Percentiles rank a stretch among this genome's conserved stretches.
Evolutionary conservation across 257 asterid genomes (phyloP).

Genomic region (Buddleja alternifolia): DNA sequence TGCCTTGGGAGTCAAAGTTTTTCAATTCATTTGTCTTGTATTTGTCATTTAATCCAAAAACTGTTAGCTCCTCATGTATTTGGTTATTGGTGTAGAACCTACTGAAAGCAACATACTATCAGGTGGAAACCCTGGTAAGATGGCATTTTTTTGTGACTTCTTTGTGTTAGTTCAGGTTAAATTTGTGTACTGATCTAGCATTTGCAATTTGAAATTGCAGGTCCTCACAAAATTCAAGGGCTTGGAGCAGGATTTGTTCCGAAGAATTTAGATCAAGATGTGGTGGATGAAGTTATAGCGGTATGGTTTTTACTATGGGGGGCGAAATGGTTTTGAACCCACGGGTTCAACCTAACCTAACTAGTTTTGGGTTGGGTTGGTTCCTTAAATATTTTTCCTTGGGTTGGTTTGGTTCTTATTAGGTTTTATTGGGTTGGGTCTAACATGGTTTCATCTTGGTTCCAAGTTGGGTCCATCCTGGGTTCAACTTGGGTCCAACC

Average conservation of each 20-base stretch:
- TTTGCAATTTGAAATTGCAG: slow-evolving; percentile 85
- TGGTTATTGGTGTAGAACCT: slow-evolving; percentile 97
- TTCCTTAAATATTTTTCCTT: too few species aligned
- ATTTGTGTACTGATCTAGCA: slow-evolving; percentile 55
- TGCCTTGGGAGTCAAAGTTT: neutral
- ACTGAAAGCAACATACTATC: slow-evolving; percentile 88
- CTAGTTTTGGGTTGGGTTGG: too few species aligned
- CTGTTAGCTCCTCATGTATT: slow-evolving; percentile 26
- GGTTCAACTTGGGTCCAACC: too few species aligned
- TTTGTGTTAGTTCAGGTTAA: slow-evolving; percentile 36
- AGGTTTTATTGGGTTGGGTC: too few species aligned
- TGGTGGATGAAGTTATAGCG: slow-evolving; percentile 97
- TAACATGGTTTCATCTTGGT: too few species aligned
- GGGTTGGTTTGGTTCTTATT: too few species aligned
- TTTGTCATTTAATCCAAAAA: slow-evolving; percentile 19
- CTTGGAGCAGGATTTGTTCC: slow-evolving; percentile 99
- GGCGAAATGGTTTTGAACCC: too few species aligned
- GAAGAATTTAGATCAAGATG: slow-evolving; percentile 82
- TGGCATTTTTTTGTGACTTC: slow-evolving; percentile 32
- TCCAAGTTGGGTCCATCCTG: too few species aligned
- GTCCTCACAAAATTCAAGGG: slow-evolving; percentile 99
- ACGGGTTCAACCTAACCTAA: too few species aligned
- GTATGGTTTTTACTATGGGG: slow-evolving; percentile 49
- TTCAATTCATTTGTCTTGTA: slow-evolving; percentile 10
- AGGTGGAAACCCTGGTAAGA: slow-evolving; percentile 99